Base-by-base conservation (phyloP, 257 asterid species). In the Capsicum chinense region DNA sequence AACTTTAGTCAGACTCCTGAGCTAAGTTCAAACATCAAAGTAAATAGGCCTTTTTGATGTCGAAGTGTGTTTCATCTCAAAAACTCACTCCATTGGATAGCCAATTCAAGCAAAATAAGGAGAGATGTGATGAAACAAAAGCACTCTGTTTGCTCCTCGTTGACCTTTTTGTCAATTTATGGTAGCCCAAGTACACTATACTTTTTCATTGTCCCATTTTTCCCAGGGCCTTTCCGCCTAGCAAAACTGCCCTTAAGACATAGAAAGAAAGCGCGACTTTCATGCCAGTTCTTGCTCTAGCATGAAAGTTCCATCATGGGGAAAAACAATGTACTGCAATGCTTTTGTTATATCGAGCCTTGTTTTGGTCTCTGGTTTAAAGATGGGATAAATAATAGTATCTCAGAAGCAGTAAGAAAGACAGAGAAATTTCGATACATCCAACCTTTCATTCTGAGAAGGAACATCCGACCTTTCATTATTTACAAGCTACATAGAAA, bases 81-180 rank as follows among this genome's bases (percentile, higher is more conserved):
- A 48, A n/a, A 12, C 13, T 74, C 42, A 21, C 44, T 19, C 80
- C 80, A 19, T 50, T 50, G 13, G 19, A 74, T 11, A 73, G 60
- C 42, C 62, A 74, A 11, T 50, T 42, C 81, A 74, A 21, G 81
- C 62, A 50, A 47, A 76, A 76, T 50, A 76, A 3, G 14, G 62
- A 26, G 48, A 52, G 26, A 21, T 76, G 19, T 52, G 63, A 76
- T 33, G 48, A 52, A 52, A 7, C 63, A 7, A 14, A 52, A 76
- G 7, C 9, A 26, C 15, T 52, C 1, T 15, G 21, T 78, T 76
- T 14, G 15, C 15, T 54, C 14, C 44, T 54, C 33, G 16, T 3
- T 8, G 1, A 21, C 11, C 21, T n/a, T 21, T 19, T 54, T 7
- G 21, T 50, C 47, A 21, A 50, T 74, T 50, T 50, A 3, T 12